These are phyloP conservation scores for Passiflora organensis DNA, from an alignment of 345 rosid genomes.

Conservation along the genomic window DNA sequence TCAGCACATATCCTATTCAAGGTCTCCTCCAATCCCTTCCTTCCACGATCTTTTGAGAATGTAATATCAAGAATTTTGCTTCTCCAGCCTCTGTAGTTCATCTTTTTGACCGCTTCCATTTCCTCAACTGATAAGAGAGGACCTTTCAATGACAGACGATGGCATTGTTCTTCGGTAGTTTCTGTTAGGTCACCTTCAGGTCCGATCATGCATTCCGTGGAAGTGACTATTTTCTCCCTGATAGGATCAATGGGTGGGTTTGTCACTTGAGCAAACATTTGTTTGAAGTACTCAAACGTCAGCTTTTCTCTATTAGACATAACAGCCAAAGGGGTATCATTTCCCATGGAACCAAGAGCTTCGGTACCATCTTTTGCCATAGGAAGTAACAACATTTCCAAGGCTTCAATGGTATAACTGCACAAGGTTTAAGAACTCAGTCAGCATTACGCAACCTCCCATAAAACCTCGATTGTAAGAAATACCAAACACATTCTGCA, in stretches of 20 bases:
- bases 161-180: slow-evolving; percentile 95
- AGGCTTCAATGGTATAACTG: slow-evolving; percentile 95
- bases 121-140: slow-evolving; percentile 76
- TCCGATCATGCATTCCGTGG: slow-evolving; percentile 99
- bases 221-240: slow-evolving; percentile 96
- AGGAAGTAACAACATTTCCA: slow-evolving; percentile 97
- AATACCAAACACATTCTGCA: background rate
- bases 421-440: slow-evolving; percentile 5
- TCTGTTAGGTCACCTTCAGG: slow-evolving; percentile 99
- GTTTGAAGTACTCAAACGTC: slow-evolving; percentile 93
- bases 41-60: slow-evolving; percentile 65
- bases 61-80: slow-evolving; percentile 89
- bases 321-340: slow-evolving; percentile 95
- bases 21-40: slow-evolving; percentile 88
- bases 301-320: slow-evolving; percentile 92
- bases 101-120: slow-evolving; percentile 83
- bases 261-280: slow-evolving; percentile 99
- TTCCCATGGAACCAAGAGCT: slow-evolving; percentile 99
- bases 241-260: slow-evolving; percentile 99
- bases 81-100: slow-evolving; percentile 87
- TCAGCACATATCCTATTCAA: slow-evolving; percentile 84
- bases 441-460: background rate
- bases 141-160: slow-evolving; percentile 84
- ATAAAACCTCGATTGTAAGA: background rate
- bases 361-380: slow-evolving; percentile 97